A percentile compares a stretch with the other conserved stretches of the same genome.
Conservation (phyloP, 345 rosid species). For the Populus ilicifolia region DNA sequence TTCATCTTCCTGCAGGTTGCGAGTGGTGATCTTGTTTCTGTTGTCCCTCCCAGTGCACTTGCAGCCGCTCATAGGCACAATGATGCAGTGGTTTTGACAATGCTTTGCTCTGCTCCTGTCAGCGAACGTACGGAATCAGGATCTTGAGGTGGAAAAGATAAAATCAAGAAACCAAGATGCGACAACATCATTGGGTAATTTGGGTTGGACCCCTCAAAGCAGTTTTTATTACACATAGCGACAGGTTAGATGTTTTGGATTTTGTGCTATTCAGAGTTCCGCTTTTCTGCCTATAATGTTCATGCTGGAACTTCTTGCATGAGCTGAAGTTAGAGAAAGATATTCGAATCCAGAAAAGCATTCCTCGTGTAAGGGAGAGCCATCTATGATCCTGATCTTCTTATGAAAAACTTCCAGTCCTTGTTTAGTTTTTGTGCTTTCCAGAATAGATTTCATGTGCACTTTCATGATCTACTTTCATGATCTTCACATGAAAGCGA, state of each 20-base stretch:
- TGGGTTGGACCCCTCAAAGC: conserved; percentile 65
- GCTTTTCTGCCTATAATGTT: conserved; percentile 7
- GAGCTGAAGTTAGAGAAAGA: conserved; percentile 79
- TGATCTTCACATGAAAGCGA: neutral
- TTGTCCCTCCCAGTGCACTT: conserved; percentile 86
- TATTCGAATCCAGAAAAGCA: conserved; percentile 59
- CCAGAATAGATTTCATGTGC: neutral
- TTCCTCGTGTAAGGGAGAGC: conserved; percentile 68
- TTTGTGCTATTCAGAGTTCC: neutral
- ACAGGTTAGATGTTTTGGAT: conserved; percentile 44
- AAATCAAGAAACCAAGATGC: conserved; percentile 76
- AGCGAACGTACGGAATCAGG: conserved; percentile 74
- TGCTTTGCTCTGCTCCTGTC: conserved; percentile 84
- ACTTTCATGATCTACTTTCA: neutral
- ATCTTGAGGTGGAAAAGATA: conserved; percentile 71
- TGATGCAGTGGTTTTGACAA: conserved; percentile 78
- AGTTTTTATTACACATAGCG: conserved; percentile 71
- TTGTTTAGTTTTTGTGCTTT: neutral
- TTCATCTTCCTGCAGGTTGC: conserved; percentile 54
- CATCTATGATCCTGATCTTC: neutral
- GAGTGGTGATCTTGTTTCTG: conserved; percentile 97
- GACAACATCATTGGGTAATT: conserved; percentile 48
- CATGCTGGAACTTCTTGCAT: conserved; percentile 33
- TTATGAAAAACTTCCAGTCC: neutral
- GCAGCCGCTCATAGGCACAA: conserved; percentile 84